These are phyloP conservation scores for Echinochloa phyllopogon DNA, from an alignment of 176 grass and related monocot genomes.

Conservation along the genomic window DNA sequence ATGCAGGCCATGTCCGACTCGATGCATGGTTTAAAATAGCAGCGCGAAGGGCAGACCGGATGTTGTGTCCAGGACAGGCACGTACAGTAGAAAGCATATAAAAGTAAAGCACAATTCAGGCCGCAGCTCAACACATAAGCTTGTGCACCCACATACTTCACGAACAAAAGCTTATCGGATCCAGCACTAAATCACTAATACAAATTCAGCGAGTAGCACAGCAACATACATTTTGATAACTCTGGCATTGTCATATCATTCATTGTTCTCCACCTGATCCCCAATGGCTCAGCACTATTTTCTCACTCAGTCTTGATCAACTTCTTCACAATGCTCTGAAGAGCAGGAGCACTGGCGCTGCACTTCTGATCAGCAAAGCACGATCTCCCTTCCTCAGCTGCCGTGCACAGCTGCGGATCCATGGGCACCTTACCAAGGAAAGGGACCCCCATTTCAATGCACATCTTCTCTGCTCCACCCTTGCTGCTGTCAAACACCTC, in stretches of 20 bases:
- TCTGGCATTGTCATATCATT: background rate
- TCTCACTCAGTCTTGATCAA: constrained; percentile 45
- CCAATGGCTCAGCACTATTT: background rate
- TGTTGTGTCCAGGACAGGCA: no score
- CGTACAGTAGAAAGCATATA: no score
- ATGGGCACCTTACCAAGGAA: constrained; percentile 92
- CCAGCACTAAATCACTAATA: no score
- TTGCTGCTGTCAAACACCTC: constrained; percentile 85
- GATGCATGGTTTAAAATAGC: no score
- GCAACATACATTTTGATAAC: background rate
- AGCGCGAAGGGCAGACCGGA: no score
- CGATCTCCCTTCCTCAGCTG: constrained; percentile 90
- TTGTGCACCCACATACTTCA: no score
- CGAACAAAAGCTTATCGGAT: no score
- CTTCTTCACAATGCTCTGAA: constrained; percentile 77
- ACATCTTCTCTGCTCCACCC: constrained; percentile 84
- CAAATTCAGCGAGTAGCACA: background rate
- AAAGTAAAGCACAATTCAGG: background rate
- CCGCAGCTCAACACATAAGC: no score
- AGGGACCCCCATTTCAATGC: constrained; percentile 74
- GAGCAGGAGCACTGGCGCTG: constrained; percentile 66
- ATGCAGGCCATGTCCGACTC: no score
- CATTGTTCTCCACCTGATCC: constrained; percentile 3
- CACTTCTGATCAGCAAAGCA: constrained; percentile 83
- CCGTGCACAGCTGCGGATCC: constrained; percentile 84